Conservation (phyloP, 2,329 filamentous ascomycete species). For the Colletotrichum sublineola region DNA sequence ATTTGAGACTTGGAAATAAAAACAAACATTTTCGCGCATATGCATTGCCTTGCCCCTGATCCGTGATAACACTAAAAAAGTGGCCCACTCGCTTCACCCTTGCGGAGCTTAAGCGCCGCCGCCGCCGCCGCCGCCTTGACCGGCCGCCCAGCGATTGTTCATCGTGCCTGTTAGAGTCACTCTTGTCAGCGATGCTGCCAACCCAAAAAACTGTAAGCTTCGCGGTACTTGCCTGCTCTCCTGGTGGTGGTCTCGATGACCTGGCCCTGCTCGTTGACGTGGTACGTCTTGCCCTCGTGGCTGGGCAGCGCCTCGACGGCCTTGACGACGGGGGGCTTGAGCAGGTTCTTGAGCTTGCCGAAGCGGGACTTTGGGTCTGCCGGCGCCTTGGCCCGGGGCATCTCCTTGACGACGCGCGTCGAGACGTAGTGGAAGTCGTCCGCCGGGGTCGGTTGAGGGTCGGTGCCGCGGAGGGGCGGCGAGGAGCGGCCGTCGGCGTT, state of each 20-base stretch:
- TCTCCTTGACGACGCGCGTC: slow-evolving; percentile 37
- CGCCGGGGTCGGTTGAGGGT: slow-evolving; percentile 15
- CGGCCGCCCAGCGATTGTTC: slow-evolving; percentile 11
- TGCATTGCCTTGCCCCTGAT: background rate
- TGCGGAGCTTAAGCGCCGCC: background rate
- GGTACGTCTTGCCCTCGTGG: slow-evolving; percentile 41
- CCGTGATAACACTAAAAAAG: background rate
- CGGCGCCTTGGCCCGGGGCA: slow-evolving; percentile 27
- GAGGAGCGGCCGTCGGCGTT: background rate
- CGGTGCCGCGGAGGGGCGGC: slow-evolving; percentile 19
- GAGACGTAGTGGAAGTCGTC: slow-evolving; percentile 38
- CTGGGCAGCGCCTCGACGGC: slow-evolving; percentile 32
- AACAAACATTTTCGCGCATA: background rate
- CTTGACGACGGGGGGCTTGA: slow-evolving; percentile 40
- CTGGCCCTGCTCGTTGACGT: slow-evolving; percentile 35
- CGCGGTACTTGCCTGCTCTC: slow-evolving; percentile 27
- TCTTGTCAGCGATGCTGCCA: background rate
- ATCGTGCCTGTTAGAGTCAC: slow-evolving; percentile 1
- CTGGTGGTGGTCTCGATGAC: slow-evolving; percentile 37
- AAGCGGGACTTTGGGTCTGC: slow-evolving; percentile 25
- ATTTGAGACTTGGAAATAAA: background rate
- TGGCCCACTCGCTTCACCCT: background rate
- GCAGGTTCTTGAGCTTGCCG: slow-evolving; percentile 31
- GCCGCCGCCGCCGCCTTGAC: slow-evolving; percentile 1
- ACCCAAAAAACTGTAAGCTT: background rate